Evolutionary conservation across 768 basidiomycete species (phyloP).

Genomic region (Kwoniella heveanensis): DNA sequence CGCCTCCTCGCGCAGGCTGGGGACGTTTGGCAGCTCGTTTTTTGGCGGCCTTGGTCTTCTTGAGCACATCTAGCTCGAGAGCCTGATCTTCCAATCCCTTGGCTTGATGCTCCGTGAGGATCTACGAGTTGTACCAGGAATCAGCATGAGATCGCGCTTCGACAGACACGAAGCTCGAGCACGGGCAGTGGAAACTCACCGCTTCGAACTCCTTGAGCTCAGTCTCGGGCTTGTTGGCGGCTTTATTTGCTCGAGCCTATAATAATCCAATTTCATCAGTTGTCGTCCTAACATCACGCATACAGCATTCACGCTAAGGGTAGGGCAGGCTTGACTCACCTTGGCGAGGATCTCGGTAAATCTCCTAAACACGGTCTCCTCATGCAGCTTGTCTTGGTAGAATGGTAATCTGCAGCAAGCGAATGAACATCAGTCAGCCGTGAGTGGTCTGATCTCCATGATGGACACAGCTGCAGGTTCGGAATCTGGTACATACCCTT

Average conservation of each 20-base stretch:
- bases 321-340: conserved; percentile 58
- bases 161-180: background rate
- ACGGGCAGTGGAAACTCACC: conserved; percentile 58
- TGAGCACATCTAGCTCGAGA: conserved; percentile 79
- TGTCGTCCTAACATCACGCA: too few relatives aligned
- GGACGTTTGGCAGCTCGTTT: conserved; percentile 47
- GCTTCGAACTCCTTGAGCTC: conserved; percentile 94
- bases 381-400: conserved; percentile 96
- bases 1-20: conserved; percentile 5
- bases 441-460: too few relatives aligned
- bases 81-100: conserved; percentile 92
- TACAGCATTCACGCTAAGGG: too few relatives aligned
- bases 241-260: conserved; percentile 85
- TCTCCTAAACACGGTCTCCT: conserved; percentile 72
- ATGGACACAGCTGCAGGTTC: too few relatives aligned
- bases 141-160: background rate
- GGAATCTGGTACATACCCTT: conserved; percentile 65
- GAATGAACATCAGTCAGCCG: too few relatives aligned
- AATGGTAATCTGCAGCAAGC: conserved; percentile 69
- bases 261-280: background rate
- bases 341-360: conserved; percentile 92
- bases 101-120: conserved; percentile 74
- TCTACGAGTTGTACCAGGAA: too few relatives aligned
- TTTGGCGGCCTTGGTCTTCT: conserved; percentile 76
- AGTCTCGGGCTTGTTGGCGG: conserved; percentile 84